Evolutionary conservation across 1,139 yeast species (phyloP).

Genomic region (Diutina neorugosa): DNA sequence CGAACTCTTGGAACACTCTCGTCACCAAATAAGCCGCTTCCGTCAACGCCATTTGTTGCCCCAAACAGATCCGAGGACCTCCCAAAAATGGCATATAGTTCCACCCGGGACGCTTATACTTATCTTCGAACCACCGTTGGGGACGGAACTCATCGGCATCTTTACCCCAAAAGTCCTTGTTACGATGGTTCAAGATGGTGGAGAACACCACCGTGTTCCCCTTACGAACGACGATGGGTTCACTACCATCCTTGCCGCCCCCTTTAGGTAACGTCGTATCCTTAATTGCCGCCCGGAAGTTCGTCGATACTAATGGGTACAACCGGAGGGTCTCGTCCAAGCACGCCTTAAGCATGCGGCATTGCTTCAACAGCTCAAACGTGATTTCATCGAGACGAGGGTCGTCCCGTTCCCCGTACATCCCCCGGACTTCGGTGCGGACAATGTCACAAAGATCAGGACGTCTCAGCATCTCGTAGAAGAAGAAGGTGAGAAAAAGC

Average conservation of each 20-base stretch:
- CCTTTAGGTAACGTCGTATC: conserved; percentile 2
- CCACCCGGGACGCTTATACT: background rate
- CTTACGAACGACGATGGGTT: background rate
- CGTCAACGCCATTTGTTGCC: conserved; percentile 3
- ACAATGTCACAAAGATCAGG: background rate
- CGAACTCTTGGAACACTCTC: conserved; percentile 1
- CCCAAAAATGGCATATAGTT: conserved; percentile 33
- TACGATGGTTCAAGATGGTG: background rate
- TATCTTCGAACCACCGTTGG: conserved; percentile 3
- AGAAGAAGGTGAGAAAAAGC: background rate
- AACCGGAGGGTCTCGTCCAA: conserved; percentile 2
- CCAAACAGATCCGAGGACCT: conserved; percentile 46
- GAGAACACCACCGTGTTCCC: background rate
- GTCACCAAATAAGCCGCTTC: conserved; percentile 3
- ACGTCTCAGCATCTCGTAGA: background rate
- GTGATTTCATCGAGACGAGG: conserved; percentile 7
- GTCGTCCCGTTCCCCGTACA: conserved; percentile 12
- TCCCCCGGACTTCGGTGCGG: background rate
- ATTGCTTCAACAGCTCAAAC: conserved; percentile 3
- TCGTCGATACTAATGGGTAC: background rate
- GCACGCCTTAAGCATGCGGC: background rate
- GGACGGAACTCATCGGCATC: conserved; percentile 2
- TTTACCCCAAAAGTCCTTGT: background rate
- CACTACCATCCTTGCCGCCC: background rate
- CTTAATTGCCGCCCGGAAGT: background rate